phyloP scores from a whole-genome alignment of 2,329 filamentous ascomycete species.

The Sporothrix euskadiensis region DNA sequence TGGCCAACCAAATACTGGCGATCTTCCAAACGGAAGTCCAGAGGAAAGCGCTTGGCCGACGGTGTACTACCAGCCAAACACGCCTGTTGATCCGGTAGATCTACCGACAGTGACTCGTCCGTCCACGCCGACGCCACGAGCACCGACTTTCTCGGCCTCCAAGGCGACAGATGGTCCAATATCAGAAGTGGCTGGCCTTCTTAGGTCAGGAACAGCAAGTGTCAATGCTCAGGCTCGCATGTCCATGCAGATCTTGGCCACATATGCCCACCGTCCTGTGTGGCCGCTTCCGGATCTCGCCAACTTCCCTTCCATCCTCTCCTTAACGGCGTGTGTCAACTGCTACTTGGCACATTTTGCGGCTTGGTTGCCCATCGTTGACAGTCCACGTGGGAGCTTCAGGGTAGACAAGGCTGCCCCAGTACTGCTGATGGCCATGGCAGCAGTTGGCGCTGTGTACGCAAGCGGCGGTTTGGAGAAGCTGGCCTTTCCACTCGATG shows the following conservation, averaged over 20 bases:
- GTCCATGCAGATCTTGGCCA: constrained; percentile 11
- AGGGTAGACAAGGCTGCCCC: constrained; percentile 14
- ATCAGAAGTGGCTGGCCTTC: too few relatives aligned
- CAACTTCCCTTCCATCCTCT: constrained; percentile 3
- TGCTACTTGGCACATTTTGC: constrained; percentile 10
- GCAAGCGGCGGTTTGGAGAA: not conserved
- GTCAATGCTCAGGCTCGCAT: constrained; percentile 6
- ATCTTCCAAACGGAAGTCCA: constrained; percentile 9
- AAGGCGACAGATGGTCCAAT: not conserved
- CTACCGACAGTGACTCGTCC: constrained; percentile 1
- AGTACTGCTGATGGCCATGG: constrained; percentile 14
- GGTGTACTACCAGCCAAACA: constrained; percentile 9
- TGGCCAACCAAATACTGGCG: constrained; percentile 10
- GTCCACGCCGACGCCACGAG: not conserved
- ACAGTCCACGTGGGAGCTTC: constrained; percentile 11
- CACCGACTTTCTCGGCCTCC: not conserved
- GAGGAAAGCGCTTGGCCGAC: constrained; percentile 15
- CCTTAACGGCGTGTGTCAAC: constrained; percentile 14
- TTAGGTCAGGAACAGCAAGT: not conserved
- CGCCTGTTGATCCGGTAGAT: not conserved
- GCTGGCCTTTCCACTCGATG: constrained; percentile 7
- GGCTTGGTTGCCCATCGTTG: not conserved
- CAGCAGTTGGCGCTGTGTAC: not conserved
- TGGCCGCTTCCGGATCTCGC: constrained; percentile 11
- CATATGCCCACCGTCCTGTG: constrained; percentile 10